Evolutionary conservation across 768 basidiomycete genomes (phyloP).

Genomic region (Russula brevipes): DNA sequence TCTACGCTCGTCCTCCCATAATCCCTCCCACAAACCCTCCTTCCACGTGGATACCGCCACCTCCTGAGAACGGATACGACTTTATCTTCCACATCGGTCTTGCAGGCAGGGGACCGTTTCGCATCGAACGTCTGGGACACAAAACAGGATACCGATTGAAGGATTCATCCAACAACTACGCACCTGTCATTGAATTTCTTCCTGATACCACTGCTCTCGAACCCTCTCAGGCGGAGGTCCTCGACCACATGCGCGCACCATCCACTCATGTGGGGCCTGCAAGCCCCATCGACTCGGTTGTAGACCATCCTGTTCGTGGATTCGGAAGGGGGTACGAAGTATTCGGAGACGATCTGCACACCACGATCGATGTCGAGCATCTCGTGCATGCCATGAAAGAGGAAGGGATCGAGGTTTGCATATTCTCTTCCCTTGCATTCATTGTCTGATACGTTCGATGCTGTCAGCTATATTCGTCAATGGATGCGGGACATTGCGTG

Average conservation of each 20-base stretch:
- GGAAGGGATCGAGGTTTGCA: constrained; percentile 44
- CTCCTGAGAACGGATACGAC: constrained; percentile 53
- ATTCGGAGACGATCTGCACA: constrained; percentile 48
- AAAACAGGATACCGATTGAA: constrained; percentile 69
- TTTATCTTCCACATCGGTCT: constrained; percentile 69
- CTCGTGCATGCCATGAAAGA: constrained; percentile 50
- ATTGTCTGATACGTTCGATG: not conserved
- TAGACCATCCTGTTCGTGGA: constrained; percentile 26
- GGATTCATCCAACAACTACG: constrained; percentile 54
- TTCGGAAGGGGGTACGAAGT: constrained; percentile 42
- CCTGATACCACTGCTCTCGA: constrained; percentile 25
- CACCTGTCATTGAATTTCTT: constrained; percentile 38
- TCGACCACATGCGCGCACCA: constrained; percentile 33
- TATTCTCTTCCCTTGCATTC: not conserved
- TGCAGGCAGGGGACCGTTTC: constrained; percentile 59
- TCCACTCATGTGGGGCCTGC: not conserved
- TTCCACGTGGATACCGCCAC: constrained; percentile 39
- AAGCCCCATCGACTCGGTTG: constrained; percentile 12
- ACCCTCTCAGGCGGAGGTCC: constrained; percentile 37
- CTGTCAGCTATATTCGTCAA: constrained; percentile 60
- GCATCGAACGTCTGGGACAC: constrained; percentile 62
- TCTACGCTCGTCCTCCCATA: constrained; percentile 58
- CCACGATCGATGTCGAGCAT: constrained; percentile 48
- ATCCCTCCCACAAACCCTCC: constrained; percentile 26
- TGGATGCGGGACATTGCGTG: constrained; percentile 72